Conservation (phyloP, 2,329 filamentous ascomycete species). For the Sphaerulina musiva region DNA sequence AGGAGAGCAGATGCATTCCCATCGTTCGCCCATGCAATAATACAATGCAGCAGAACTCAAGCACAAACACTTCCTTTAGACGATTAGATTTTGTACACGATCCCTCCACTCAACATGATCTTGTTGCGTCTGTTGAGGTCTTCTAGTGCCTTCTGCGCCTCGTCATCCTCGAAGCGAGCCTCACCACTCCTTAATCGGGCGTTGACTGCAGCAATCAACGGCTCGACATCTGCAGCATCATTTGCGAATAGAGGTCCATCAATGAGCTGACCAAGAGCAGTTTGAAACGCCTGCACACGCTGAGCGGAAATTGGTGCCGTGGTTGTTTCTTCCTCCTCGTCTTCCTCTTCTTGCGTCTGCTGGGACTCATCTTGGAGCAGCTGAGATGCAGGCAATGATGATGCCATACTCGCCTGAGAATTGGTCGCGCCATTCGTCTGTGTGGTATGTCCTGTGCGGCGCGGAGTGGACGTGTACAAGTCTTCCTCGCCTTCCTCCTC, state of each 20-base stretch:
- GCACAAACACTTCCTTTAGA: neutral
- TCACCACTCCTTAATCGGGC: conserved; percentile 54
- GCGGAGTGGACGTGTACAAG: conserved; percentile 42
- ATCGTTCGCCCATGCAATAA: neutral
- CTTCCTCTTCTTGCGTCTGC: conserved; percentile 29
- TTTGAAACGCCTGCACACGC: conserved; percentile 69
- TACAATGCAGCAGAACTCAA: neutral
- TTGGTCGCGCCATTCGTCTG: conserved; percentile 33
- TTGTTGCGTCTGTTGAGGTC: conserved; percentile 77
- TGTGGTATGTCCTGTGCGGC: conserved; percentile 25
- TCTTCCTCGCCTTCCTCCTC: conserved; percentile 49
- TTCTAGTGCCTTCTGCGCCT: conserved; percentile 70
- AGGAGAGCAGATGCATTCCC: neutral
- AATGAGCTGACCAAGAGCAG: conserved; percentile 74
- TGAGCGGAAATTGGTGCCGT: conserved; percentile 50
- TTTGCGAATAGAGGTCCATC: conserved; percentile 78
- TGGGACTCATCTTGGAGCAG: conserved; percentile 52
- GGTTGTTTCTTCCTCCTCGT: conserved; percentile 35
- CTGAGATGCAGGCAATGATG: conserved; percentile 71
- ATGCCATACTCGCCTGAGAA: conserved; percentile 64
- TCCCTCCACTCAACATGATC: conserved; percentile 63
- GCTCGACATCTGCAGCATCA: conserved; percentile 70
- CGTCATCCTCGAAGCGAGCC: conserved; percentile 58
- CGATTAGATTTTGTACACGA: conserved; percentile 45
- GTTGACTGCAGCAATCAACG: conserved; percentile 75